A percentile compares a stretch with the other conserved stretches of the same genome.
Evolutionary conservation across 129 eudicot genomes (phyloP).

Genomic region (Dittrichia graveolens): DNA sequence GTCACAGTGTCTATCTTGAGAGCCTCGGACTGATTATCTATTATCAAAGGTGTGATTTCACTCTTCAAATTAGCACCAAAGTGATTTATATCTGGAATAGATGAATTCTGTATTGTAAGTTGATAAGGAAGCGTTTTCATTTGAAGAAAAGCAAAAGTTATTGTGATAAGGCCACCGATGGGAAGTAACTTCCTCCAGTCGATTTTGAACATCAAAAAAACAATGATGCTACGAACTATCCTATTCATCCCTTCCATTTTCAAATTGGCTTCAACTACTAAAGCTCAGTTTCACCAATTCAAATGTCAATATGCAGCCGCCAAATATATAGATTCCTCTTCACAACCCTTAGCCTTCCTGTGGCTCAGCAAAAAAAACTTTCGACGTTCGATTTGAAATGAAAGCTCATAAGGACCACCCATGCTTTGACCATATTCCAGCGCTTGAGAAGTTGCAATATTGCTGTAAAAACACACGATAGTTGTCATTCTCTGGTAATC

Average conservation of each 20-base stretch:
- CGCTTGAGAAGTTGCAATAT: conserved; percentile 21
- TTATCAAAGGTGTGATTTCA: conserved; percentile 31
- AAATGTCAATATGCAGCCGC: conserved; percentile 19
- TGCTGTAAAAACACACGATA: conserved; percentile 16
- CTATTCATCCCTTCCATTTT: conserved; percentile 57
- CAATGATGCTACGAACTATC: conserved; percentile 34
- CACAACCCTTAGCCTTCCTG: conserved; percentile 16
- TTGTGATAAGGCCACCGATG: conserved; percentile 44
- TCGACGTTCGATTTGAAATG: conserved; percentile 17
- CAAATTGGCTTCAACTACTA: conserved; percentile 28
- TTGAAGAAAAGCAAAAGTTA: conserved; percentile 55
- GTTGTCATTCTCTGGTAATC: conserved; percentile 6
- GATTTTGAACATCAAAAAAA: conserved; percentile 52
- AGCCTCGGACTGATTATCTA: conserved; percentile 28
- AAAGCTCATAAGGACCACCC: conserved; percentile 17
- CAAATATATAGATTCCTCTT: conserved; percentile 23
- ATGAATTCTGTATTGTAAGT: conserved; percentile 33
- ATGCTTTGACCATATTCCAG: conserved; percentile 42
- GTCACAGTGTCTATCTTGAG: conserved; percentile 25
- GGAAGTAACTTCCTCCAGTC: conserved; percentile 59
- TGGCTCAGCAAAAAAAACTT: conserved; percentile 2
- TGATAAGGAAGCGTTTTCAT: conserved; percentile 65
- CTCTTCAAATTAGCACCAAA: conserved; percentile 36
- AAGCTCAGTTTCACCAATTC: conserved; percentile 11
- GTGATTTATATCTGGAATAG: conserved; percentile 38